Conservation (phyloP, 305 asterid genomes). For the Fraxinus paxiana region DNA sequence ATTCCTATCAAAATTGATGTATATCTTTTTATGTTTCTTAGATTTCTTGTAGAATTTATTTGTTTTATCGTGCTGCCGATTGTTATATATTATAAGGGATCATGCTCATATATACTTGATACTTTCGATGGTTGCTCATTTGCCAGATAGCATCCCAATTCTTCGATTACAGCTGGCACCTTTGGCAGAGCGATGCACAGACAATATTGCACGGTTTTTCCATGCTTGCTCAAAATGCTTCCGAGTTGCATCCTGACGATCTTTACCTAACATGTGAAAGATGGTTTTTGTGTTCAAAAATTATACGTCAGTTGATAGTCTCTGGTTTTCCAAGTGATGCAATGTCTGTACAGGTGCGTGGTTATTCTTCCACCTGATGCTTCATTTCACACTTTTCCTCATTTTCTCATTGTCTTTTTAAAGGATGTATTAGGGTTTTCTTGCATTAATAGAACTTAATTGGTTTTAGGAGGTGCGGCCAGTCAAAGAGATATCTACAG, state of each 20-base stretch:
- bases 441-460: conserved; percentile 29
- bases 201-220: conserved; percentile 70
- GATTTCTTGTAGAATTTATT: neutral
- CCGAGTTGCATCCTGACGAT: conserved; percentile 66
- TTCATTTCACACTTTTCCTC: conserved; percentile 2
- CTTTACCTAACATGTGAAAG: conserved; percentile 81
- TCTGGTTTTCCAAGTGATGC: conserved; percentile 90
- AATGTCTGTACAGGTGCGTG: conserved; percentile 59
- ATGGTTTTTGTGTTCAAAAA: conserved; percentile 94
- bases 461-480: conserved; percentile 75
- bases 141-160: conserved; percentile 91
- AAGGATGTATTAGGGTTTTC: conserved; percentile 8
- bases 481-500: conserved; percentile 83
- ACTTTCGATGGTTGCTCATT: conserved; percentile 35
- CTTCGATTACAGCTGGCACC: conserved; percentile 96
- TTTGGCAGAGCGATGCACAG: conserved; percentile 90
- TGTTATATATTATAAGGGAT: conserved; percentile 11
- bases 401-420: neutral
- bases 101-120: conserved; percentile 20
- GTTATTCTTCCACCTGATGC: conserved; percentile 9
- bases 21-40: conserved; percentile 6
- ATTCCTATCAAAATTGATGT: neutral
- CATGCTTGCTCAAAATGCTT: conserved; percentile 65
- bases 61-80: conserved; percentile 14
- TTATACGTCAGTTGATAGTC: conserved; percentile 66